phyloP scores from a whole-genome alignment of 208 protist species.

The Crithidia fasciculata region DNA sequence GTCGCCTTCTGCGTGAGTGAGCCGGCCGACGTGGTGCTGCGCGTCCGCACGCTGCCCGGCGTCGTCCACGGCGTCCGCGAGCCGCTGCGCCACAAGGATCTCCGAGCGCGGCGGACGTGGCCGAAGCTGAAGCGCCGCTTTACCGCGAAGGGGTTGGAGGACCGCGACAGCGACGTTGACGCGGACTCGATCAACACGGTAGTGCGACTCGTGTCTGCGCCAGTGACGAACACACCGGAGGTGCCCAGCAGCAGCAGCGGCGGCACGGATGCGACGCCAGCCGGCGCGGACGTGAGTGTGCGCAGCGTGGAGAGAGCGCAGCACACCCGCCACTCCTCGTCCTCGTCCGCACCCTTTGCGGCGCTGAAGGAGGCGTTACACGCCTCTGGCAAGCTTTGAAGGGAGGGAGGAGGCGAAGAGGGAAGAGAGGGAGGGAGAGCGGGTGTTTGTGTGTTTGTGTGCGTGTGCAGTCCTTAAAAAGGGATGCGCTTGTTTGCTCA shows the following conservation, averaged over 20 bases:
- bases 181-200: constrained; percentile 81
- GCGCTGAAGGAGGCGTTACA: constrained; percentile 61
- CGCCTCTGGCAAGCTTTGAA: constrained; percentile 53
- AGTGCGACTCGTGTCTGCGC: constrained; percentile 53
- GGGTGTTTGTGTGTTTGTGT: too few relatives aligned
- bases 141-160: constrained; percentile 57
- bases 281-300: constrained; percentile 4
- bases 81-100: constrained; percentile 88
- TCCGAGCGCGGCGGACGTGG: constrained; percentile 74
- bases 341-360: constrained; percentile 71
- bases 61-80: constrained; percentile 90
- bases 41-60: constrained; percentile 89
- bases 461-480: too few relatives aligned
- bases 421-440: background rate
- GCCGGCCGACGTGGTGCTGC: constrained; percentile 85
- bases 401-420: too few relatives aligned
- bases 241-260: background rate
- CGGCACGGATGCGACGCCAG: background rate
- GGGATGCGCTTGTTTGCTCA: too few relatives aligned
- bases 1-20: constrained; percentile 83
- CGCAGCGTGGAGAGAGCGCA: constrained; percentile 46
- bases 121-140: constrained; percentile 81
- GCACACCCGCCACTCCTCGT: constrained; percentile 49
- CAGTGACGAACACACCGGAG: background rate
- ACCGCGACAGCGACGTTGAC: constrained; percentile 51